Percentiles rank a stretch among this genome's conserved stretches.
These are phyloP conservation scores for Kazachstania psychrophila DNA, from an alignment of 805 yeast genomes.

Conservation along the genomic window DNA sequence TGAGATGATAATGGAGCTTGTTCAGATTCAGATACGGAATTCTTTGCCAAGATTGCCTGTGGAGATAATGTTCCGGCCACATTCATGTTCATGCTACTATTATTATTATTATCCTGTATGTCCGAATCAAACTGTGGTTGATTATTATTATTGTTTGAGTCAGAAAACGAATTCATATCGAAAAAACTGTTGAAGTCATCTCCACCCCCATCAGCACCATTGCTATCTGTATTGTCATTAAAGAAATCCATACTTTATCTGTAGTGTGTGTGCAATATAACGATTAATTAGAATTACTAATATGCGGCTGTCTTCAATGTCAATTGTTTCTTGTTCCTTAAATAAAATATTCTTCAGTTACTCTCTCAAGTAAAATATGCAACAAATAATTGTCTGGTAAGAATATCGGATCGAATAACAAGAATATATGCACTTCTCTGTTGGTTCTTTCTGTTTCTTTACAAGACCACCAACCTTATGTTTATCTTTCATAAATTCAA, in stretches of 20 bases:
- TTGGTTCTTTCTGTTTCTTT: too few relatives aligned
- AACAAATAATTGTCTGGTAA: too few relatives aligned
- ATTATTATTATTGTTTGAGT: conserved; percentile 1
- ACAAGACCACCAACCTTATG: too few relatives aligned
- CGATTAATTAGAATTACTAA: too few relatives aligned
- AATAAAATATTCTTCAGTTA: too few relatives aligned
- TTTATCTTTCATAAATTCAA: too few relatives aligned
- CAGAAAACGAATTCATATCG: conserved; percentile 5
- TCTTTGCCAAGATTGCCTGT: conserved; percentile 27
- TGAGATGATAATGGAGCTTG: conserved; percentile 21
- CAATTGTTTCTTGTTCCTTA: too few relatives aligned
- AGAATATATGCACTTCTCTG: too few relatives aligned
- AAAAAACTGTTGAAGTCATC: conserved; percentile 9
- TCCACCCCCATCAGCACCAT: conserved; percentile 2
- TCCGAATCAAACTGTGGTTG: background rate
- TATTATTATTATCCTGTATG: background rate
- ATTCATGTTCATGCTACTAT: background rate
- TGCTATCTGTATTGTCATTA: conserved; percentile 2
- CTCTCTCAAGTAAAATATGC: too few relatives aligned
- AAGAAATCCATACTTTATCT: conserved; percentile 12
- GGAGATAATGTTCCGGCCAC: conserved; percentile 19
- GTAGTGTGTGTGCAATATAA: too few relatives aligned
- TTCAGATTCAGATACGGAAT: conserved; percentile 16
- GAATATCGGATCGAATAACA: too few relatives aligned
- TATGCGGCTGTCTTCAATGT: too few relatives aligned